Percentiles rank a stretch among this genome's conserved stretches.
phyloP scores from a whole-genome alignment of 805 yeast genomes.

The Wickerhamiella vanderwaltii region DNA sequence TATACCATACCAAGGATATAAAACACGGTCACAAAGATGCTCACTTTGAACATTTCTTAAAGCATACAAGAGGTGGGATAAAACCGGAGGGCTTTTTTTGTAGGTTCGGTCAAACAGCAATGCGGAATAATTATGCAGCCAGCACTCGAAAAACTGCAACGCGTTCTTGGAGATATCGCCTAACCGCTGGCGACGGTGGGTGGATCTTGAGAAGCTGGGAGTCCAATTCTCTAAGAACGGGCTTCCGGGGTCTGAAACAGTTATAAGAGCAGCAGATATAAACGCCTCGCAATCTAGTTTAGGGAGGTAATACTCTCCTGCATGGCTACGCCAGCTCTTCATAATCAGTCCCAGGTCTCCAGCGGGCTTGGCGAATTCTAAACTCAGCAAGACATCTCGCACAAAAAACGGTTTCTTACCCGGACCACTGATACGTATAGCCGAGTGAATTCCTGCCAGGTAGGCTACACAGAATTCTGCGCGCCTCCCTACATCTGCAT shows the following conservation, averaged over 20 bases:
- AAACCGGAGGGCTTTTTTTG: too few species aligned
- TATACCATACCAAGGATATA: too few species aligned
- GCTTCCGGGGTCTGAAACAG: slow-evolving; percentile 5
- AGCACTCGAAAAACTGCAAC: not conserved
- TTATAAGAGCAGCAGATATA: not conserved
- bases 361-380: not conserved
- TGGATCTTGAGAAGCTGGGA: not conserved
- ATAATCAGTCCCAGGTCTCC: not conserved
- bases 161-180: slow-evolving; percentile 1
- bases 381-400: not conserved
- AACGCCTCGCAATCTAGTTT: not conserved
- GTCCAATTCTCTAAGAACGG: not conserved
- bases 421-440: not conserved
- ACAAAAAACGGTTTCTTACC: not conserved
- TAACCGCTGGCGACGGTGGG: not conserved
- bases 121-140: not conserved
- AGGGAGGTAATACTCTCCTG: not conserved
- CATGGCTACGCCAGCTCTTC: not conserved
- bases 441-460: not conserved
- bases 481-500: not conserved
- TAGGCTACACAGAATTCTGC: slow-evolving; percentile 4
- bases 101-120: too few species aligned
- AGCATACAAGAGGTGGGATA: too few species aligned
- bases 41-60: too few species aligned
- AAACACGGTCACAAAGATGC: too few species aligned